Percentiles rank a stretch among this genome's conserved stretches.
These are phyloP conservation scores for Sporothrix globosa DNA, from an alignment of 2,329 filamentous ascomycete species.

Conservation along the genomic window DNA sequence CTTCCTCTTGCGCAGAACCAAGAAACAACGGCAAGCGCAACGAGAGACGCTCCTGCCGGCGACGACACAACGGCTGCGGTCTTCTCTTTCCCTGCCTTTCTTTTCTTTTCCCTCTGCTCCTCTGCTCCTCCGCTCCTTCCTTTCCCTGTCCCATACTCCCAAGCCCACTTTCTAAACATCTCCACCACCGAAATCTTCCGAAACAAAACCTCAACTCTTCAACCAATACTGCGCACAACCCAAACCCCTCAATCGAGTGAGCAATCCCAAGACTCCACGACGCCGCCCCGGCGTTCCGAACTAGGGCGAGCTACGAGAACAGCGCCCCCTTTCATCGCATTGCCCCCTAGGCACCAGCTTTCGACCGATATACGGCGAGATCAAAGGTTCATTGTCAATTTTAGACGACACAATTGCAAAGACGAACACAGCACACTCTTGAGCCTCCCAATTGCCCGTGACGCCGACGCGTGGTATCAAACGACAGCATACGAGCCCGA, in stretches of 20 bases:
- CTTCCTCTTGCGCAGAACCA: slow-evolving; percentile 18
- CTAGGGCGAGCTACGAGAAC: slow-evolving; percentile 20
- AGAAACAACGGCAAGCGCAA: slow-evolving; percentile 12
- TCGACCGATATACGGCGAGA: background rate
- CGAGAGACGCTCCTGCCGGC: slow-evolving; percentile 7
- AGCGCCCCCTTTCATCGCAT: slow-evolving; percentile 13
- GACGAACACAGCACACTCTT: background rate
- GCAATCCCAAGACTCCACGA: slow-evolving; percentile 1
- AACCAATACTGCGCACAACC: slow-evolving; percentile 8
- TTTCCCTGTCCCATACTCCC: background rate
- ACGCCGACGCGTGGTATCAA: background rate
- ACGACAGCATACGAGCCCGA: background rate
- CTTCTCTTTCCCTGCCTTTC: background rate
- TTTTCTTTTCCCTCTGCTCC: background rate
- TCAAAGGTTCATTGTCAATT: background rate
- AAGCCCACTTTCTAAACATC: slow-evolving; percentile 4
- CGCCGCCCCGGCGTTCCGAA: slow-evolving; percentile 22
- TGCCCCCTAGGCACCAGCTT: slow-evolving; percentile 16
- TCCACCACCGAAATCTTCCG: slow-evolving; percentile 1
- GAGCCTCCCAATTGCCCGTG: background rate
- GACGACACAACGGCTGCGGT: slow-evolving; percentile 21
- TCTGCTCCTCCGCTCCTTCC: background rate
- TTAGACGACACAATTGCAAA: background rate
- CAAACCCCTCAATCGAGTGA: slow-evolving; percentile 16
- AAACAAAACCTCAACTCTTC: slow-evolving; percentile 5